A percentile compares a stretch with the other conserved stretches of the same genome.
These are phyloP conservation scores for Penicillium sp. DNA, from an alignment of 2,329 filamentous ascomycete species.

Conservation along the genomic window DNA sequence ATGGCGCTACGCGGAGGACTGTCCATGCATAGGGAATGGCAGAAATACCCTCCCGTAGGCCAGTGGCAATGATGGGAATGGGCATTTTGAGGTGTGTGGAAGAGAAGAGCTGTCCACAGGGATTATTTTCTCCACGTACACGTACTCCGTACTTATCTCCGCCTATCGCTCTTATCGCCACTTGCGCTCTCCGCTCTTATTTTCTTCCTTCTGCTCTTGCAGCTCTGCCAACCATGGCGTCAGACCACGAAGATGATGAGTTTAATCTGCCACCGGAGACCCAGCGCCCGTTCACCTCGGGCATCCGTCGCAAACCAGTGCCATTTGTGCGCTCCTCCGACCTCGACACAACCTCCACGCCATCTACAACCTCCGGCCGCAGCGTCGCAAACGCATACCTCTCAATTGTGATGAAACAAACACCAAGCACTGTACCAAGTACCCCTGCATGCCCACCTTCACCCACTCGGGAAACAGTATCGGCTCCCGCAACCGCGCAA, in stretches of 20 bases:
- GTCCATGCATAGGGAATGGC: slow-evolving; percentile 57
- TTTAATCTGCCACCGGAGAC: slow-evolving; percentile 61
- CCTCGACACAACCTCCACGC: slow-evolving; percentile 34
- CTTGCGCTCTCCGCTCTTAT: background rate
- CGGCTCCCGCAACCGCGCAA: background rate
- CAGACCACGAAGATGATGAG: slow-evolving; percentile 53
- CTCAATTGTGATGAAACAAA: slow-evolving; percentile 46
- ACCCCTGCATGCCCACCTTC: slow-evolving; percentile 3
- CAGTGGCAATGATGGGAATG: slow-evolving; percentile 60
- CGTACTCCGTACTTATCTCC: background rate
- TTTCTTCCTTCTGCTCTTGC: background rate
- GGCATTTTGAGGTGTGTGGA: slow-evolving; percentile 53
- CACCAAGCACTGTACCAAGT: slow-evolving; percentile 8
- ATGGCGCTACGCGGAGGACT: slow-evolving; percentile 55
- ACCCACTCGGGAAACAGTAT: slow-evolving; percentile 12
- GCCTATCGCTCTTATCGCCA: slow-evolving; percentile 24
- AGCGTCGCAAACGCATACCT: slow-evolving; percentile 47
- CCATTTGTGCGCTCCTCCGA: slow-evolving; percentile 59
- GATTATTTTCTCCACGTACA: slow-evolving; percentile 7
- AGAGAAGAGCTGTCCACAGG: slow-evolving; percentile 14
- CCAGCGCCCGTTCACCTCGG: slow-evolving; percentile 63
- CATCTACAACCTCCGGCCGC: slow-evolving; percentile 26
- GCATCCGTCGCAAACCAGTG: slow-evolving; percentile 63
- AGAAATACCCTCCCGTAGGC: slow-evolving; percentile 55
- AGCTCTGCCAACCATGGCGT: slow-evolving; percentile 24